Evolutionary conservation across 768 basidiomycete genomes (phyloP), one percentile per base, ranked within the genome.

Genomic region (Suillus luteus): DNA sequence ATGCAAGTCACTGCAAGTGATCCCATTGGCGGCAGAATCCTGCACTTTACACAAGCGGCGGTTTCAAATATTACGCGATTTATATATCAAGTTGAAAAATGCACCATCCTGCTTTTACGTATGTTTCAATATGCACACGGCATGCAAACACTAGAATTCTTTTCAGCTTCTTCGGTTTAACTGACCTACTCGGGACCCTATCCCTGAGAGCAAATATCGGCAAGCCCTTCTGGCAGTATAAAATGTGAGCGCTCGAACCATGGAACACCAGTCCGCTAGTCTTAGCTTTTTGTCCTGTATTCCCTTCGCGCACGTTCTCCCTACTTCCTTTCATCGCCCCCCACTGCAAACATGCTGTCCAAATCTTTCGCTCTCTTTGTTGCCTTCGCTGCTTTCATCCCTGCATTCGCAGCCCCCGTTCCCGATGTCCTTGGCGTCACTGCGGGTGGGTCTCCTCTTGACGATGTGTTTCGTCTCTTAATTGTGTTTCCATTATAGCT

Each of bases 391-490:
- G 17, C 57, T 7, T 6, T 41, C 3, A 17, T 0, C 1, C 57
- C 57, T 4, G 40, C 57, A 1, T 19, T 58, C 8, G 57, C 57
- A 41, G 38, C 40, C 17, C 57, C 57, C 24, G 1, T 31, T 7
- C 5, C 55, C 17, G 37, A 2, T 15, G 0, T 15, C 0, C 5
- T 2, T 11, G 19, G 10, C 14, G 31, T 3, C 11, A 0, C 1
- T n/a, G 31, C 1, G 0, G 2, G 52, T 54, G 33, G 33, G 52
- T 55, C 4, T 1, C 7, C 0, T 55, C 54, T 3, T 1, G 1
- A 6, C 7, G 5, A 14, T 22, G 3, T 1, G 1, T 8, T 15
- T 6, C 1, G 1, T 4, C 1, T 37, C 12, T 15, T 55, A 0
- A 55, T 15, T 55, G 1, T 15, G 14, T 4, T 37, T 11, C n/a